Evolutionary conservation across 306 rosid genomes (phyloP), one percentile per base, ranked within the genome.

Genomic region (Citrullus mucosospermus): DNA sequence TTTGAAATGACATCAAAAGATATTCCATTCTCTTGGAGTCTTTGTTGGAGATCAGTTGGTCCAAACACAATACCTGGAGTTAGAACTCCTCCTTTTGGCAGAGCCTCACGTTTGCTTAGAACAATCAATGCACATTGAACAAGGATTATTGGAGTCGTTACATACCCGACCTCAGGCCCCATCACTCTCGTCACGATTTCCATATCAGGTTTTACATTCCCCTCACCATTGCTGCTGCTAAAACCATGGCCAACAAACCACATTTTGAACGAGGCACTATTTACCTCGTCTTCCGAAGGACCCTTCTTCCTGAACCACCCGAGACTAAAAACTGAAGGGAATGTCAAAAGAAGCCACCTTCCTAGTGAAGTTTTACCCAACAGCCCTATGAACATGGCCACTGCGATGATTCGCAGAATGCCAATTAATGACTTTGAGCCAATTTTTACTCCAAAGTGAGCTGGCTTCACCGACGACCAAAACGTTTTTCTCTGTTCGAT

Each of bases 161-260:
- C 60, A 83, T 94, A 90, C 46, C 98, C 98, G 61, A 89, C 85
- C 88, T 94, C 96, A 15, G 96, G 98, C 61, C 95, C 97, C 84
- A 83, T 88, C 41, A 94, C 86, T 88, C 97, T 85, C 2, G 97
- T 90, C 51, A 90, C 73, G 43, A 94, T 87, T 86, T 94, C 95
- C 87, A 62, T 80, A 77, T 94, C 89, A 8, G 96, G 93, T 85
- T 94, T 81, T 55, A 53, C 41, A 78, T 86, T 86, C 80, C 78
- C 88, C 22, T 80, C 88, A 74, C 79, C 83, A 53, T 74, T 83
- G 79, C 22, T 76, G 62, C 87, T 48, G 9, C 89, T 87, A 70
- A 57, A 94, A 75, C 97, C 97, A 18, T 79, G 87, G 55, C 97
- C 96, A 5, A 92, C 84, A 78, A 88, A 92, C 97, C 98, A 94